Evolutionary conservation across 257 asterid genomes (phyloP).

Genomic region (Solanum etuberosum): DNA sequence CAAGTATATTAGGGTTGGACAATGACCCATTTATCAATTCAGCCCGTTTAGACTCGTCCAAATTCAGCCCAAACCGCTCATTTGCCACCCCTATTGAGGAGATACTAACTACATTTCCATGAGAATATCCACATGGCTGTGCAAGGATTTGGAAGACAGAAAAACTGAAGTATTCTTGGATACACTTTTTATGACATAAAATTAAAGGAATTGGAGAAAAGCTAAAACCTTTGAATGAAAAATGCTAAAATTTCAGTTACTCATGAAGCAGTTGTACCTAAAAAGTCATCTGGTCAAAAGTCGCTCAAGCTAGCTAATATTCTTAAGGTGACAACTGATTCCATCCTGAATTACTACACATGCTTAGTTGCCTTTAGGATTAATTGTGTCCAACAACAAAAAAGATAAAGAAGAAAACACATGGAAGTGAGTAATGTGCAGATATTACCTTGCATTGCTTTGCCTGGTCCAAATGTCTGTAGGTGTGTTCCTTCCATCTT

Average conservation of each 20-base stretch:
- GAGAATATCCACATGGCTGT: background rate
- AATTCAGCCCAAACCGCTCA: background rate
- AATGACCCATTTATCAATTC: background rate
- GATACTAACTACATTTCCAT: background rate
- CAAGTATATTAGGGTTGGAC: background rate
- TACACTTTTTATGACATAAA: background rate
- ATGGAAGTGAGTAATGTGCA: background rate
- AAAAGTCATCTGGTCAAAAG: background rate
- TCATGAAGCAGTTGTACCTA: background rate
- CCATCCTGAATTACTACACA: background rate
- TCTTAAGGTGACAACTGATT: background rate
- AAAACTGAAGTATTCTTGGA: background rate
- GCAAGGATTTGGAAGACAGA: background rate
- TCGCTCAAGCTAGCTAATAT: background rate
- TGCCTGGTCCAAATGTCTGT: conserved; percentile 14
- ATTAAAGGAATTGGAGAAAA: background rate
- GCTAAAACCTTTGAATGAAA: background rate
- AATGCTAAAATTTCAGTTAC: background rate
- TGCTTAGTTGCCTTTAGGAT: background rate
- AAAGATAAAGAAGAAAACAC: background rate
- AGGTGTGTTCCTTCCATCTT: conserved; percentile 12
- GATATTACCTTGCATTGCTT: conserved; percentile 21
- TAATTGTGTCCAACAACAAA: background rate
- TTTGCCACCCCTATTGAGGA: background rate
- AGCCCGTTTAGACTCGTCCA: background rate